Percentiles rank a stretch among this genome's conserved stretches.
Conservation (phyloP, 2,329 filamentous ascomycete species). For the Curvularia hawaiiensis region DNA sequence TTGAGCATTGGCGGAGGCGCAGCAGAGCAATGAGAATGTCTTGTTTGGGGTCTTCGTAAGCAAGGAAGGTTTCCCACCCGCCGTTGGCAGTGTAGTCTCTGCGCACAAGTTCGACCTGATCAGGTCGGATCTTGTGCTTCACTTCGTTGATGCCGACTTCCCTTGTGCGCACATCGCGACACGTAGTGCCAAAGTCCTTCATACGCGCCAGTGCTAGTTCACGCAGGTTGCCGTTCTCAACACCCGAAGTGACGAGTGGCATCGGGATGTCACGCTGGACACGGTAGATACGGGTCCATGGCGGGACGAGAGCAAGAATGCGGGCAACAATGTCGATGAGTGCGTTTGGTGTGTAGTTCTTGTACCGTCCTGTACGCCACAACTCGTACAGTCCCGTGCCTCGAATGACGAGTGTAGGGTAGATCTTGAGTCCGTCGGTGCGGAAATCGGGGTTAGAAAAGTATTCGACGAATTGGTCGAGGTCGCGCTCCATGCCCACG, state of each 20-base stretch:
- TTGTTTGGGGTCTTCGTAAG: slow-evolving; percentile 98
- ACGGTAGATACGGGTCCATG: slow-evolving; percentile 98
- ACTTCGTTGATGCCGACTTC: slow-evolving; percentile 99
- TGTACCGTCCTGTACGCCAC: slow-evolving; percentile 95
- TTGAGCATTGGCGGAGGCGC: slow-evolving; percentile 85
- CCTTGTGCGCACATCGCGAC: slow-evolving; percentile 92
- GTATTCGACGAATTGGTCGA: slow-evolving; percentile 97
- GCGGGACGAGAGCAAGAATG: slow-evolving; percentile 92
- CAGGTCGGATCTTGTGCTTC: slow-evolving; percentile 96
- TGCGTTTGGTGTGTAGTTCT: slow-evolving; percentile 98
- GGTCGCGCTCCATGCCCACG: slow-evolving; percentile 95
- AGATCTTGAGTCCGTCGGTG: slow-evolving; percentile 97
- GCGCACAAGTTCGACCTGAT: slow-evolving; percentile 92
- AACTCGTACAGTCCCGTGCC: slow-evolving; percentile 96
- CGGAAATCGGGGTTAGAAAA: slow-evolving; percentile 96
- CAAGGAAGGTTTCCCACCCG: slow-evolving; percentile 97
- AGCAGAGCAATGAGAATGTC: slow-evolving; percentile 94
- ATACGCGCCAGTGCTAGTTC: slow-evolving; percentile 94
- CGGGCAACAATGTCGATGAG: slow-evolving; percentile 94
- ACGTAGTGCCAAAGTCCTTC: slow-evolving; percentile 98
- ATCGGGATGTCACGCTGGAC: slow-evolving; percentile 99
- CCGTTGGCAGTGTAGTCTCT: slow-evolving; percentile 94
- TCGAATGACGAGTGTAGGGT: slow-evolving; percentile 94
- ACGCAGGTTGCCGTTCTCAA: slow-evolving; percentile 95
- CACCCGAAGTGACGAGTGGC: slow-evolving; percentile 97